phyloP scores from a whole-genome alignment of 805 yeast genomes.

The Tetrapisispora taiwanensis region DNA sequence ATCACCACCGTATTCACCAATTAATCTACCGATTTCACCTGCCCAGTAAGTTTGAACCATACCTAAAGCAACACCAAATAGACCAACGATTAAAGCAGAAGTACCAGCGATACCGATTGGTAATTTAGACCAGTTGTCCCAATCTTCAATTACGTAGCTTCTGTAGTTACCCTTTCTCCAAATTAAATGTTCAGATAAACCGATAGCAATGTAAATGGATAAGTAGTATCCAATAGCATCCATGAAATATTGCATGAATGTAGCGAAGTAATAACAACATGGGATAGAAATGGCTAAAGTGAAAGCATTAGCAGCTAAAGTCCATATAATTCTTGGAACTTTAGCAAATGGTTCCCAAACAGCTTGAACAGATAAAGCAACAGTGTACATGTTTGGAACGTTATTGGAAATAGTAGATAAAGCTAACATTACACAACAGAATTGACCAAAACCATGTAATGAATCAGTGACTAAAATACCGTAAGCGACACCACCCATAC shows the following conservation, averaged over 20 bases:
- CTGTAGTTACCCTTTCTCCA: slow-evolving; percentile 48
- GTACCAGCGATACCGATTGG: slow-evolving; percentile 77
- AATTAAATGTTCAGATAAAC: slow-evolving; percentile 74
- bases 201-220: slow-evolving; percentile 70
- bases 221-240: slow-evolving; percentile 84
- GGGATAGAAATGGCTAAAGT: slow-evolving; percentile 85
- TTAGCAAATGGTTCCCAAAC: slow-evolving; percentile 63
- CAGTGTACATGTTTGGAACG: slow-evolving; percentile 89
- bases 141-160: slow-evolving; percentile 55
- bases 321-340: slow-evolving; percentile 80
- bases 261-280: slow-evolving; percentile 63
- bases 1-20: slow-evolving; percentile 71
- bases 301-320: slow-evolving; percentile 60
- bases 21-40: slow-evolving; percentile 54
- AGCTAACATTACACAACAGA: slow-evolving; percentile 76
- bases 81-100: slow-evolving; percentile 71
- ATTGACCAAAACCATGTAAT: slow-evolving; percentile 80
- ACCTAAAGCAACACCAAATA: slow-evolving; percentile 77
- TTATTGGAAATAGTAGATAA: slow-evolving; percentile 84
- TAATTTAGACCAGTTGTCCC: slow-evolving; percentile 44
- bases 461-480: slow-evolving; percentile 70
- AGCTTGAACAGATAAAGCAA: slow-evolving; percentile 79
- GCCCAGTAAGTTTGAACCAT: slow-evolving; percentile 80
- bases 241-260: slow-evolving; percentile 80
- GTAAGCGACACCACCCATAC: slow-evolving; percentile 76